These are phyloP conservation scores for Coix lacrymajobi DNA, from an alignment of 176 grass and related monocot genomes.

Conservation along the genomic window DNA sequence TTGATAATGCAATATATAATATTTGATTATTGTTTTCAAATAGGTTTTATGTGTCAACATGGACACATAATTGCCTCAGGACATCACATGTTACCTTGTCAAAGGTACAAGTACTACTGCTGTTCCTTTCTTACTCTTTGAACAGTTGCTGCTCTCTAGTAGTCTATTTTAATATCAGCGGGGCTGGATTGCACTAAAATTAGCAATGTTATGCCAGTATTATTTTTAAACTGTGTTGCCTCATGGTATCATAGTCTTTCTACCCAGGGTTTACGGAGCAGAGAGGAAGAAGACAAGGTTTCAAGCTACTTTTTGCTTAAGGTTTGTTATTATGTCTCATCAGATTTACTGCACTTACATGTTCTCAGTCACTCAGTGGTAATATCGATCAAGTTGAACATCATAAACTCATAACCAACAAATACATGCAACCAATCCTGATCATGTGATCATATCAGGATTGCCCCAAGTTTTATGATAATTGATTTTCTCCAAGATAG, in stretches of 20 bases:
- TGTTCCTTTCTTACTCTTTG: conserved; percentile 8
- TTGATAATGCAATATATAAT: conserved; percentile 3
- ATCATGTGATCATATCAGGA: background rate
- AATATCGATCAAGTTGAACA: background rate
- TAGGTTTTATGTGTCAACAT: conserved; percentile 81
- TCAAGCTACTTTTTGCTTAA: conserved; percentile 84
- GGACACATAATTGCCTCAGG: conserved; percentile 64
- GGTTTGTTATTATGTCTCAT: conserved; percentile 45
- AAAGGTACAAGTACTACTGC: conserved; percentile 45
- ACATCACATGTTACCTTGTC: conserved; percentile 77
- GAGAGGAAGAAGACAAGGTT: conserved; percentile 93
- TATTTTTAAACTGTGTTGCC: background rate
- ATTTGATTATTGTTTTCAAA: conserved; percentile 25
- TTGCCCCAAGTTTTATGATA: background rate
- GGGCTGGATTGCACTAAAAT: background rate
- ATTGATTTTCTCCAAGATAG: background rate
- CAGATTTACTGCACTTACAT: background rate
- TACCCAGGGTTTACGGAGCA: conserved; percentile 63
- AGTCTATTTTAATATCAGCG: background rate
- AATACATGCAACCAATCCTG: background rate
- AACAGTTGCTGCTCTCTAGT: background rate
- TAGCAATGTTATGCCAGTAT: background rate
- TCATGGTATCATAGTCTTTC: background rate
- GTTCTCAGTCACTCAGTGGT: conserved; percentile 17
- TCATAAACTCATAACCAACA: background rate